These are phyloP conservation scores for Magnolia officinalis DNA, from an alignment of 164 flowering plant genomes.

Conservation along the genomic window DNA sequence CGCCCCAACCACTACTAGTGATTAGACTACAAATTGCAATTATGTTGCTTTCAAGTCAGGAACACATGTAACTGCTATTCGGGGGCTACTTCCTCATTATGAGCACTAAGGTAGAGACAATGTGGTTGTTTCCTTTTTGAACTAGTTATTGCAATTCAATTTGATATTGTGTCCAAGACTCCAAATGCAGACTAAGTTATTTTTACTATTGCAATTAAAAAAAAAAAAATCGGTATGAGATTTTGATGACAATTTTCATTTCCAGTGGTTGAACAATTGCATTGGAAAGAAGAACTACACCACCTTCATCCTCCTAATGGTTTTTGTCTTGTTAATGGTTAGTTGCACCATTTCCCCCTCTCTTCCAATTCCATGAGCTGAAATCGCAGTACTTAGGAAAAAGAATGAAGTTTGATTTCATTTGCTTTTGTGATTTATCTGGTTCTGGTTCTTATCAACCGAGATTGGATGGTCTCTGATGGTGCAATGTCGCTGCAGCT, in stretches of 20 bases:
- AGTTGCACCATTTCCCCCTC: conserved; percentile 21
- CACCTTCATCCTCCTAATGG: conserved; percentile 82
- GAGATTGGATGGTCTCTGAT: background rate
- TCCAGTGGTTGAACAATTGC: conserved; percentile 96
- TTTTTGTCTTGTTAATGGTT: conserved; percentile 72
- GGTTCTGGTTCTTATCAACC: background rate
- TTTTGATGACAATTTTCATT: conserved; percentile 10
- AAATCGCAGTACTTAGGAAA: background rate
- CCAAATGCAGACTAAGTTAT: background rate
- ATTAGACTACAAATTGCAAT: too few species aligned
- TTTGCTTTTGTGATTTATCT: background rate
- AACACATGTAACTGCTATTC: background rate
- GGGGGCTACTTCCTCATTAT: background rate
- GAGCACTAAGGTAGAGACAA: background rate
- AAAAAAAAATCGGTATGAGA: background rate
- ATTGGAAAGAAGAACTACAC: conserved; percentile 89
- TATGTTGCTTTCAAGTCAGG: too few species aligned
- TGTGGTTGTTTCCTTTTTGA: background rate
- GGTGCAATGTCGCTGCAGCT: conserved; percentile 44
- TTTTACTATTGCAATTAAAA: background rate
- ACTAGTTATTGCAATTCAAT: too few species aligned
- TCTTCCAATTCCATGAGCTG: background rate
- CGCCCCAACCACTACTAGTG: too few species aligned
- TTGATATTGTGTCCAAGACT: too few species aligned
- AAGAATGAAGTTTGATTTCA: background rate